These are phyloP conservation scores for Cyathus striatus DNA, from an alignment of 768 basidiomycete species.

Conservation along the genomic window DNA sequence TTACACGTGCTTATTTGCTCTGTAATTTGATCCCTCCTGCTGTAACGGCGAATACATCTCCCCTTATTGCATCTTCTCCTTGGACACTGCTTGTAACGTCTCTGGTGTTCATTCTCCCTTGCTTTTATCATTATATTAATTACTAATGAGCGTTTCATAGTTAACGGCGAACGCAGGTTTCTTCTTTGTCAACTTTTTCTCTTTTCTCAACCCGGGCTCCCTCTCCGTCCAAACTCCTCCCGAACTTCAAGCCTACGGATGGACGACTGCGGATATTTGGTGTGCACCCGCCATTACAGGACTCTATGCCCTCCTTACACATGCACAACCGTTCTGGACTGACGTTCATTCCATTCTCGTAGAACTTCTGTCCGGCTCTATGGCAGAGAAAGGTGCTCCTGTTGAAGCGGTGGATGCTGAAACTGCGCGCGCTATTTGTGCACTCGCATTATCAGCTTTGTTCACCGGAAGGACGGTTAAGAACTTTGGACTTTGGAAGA, in stretches of 20 bases:
- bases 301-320: slow-evolving; percentile 77
- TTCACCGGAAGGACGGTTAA: slow-evolving; percentile 63
- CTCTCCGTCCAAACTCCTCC: slow-evolving; percentile 69
- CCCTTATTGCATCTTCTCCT: slow-evolving; percentile 57
- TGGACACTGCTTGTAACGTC: slow-evolving; percentile 75
- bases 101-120: slow-evolving; percentile 33
- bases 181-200: slow-evolving; percentile 72
- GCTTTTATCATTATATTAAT: not conserved
- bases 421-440: slow-evolving; percentile 68
- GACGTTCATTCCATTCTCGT: slow-evolving; percentile 47
- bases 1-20: slow-evolving; percentile 73
- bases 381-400: slow-evolving; percentile 18
- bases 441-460: slow-evolving; percentile 52
- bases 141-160: slow-evolving; percentile 27
- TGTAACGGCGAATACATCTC: slow-evolving; percentile 47
- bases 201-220: slow-evolving; percentile 68
- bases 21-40: slow-evolving; percentile 73
- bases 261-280: slow-evolving; percentile 86
- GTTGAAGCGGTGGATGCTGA: slow-evolving; percentile 53
- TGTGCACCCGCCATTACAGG: slow-evolving; percentile 74
- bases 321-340: slow-evolving; percentile 83
- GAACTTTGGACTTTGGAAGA: slow-evolving; percentile 46
- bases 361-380: slow-evolving; percentile 36
- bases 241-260: slow-evolving; percentile 78
- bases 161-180: slow-evolving; percentile 75